Evolutionary conservation across 179 eudicot genomes (phyloP).

Genomic region (Nepenthes alata): DNA sequence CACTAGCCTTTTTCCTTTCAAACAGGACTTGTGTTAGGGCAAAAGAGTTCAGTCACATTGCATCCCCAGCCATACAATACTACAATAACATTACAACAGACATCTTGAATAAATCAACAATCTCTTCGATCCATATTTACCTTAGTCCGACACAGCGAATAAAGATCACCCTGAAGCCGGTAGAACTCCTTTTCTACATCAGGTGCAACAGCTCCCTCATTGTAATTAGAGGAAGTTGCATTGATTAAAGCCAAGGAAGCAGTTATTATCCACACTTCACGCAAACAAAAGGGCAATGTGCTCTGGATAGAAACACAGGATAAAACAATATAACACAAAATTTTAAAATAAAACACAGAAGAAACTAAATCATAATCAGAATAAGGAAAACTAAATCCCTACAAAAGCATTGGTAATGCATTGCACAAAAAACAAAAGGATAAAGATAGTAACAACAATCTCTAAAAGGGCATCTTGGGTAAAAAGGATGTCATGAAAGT

Average conservation of each 20-base stretch:
- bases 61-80: neutral
- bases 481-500: neutral
- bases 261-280: constrained; percentile 95
- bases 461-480: neutral
- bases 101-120: neutral
- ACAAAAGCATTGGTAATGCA: neutral
- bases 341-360: neutral
- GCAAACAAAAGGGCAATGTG: constrained; percentile 79
- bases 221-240: constrained; percentile 55
- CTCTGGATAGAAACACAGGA: constrained; percentile 31
- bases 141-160: constrained; percentile 79
- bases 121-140: constrained; percentile 17
- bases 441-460: neutral
- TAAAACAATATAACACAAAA: neutral
- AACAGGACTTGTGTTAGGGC: neutral
- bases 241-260: constrained; percentile 73
- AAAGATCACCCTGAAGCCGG: constrained; percentile 86
- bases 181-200: constrained; percentile 85
- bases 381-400: neutral
- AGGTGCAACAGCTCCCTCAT: constrained; percentile 54
- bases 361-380: neutral
- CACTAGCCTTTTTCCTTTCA: neutral
- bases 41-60: neutral
- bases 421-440: neutral
- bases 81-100: neutral